Conservation (phyloP, 306 rosid species). For the Oemleria cerasiformis region DNA sequence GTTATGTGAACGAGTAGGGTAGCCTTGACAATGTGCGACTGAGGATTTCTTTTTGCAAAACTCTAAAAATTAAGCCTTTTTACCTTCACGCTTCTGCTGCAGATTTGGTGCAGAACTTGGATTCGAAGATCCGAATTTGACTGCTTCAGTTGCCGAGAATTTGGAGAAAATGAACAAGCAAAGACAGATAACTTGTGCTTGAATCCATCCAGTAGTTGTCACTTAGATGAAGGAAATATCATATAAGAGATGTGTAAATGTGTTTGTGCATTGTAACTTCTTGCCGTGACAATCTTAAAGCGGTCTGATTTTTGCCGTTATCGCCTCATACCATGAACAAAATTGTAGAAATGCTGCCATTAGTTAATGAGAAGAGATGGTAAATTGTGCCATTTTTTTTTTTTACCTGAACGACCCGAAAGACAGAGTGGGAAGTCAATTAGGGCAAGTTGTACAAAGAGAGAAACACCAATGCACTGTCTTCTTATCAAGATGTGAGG, state of each 20-base stretch:
- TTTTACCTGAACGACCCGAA: background rate
- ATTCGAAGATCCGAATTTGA: constrained; percentile 85
- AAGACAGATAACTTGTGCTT: constrained; percentile 81
- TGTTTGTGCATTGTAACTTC: background rate
- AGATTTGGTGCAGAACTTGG: constrained; percentile 83
- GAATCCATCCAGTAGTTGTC: constrained; percentile 17
- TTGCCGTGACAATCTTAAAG: background rate
- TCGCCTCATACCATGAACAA: constrained; percentile 1
- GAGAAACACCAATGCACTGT: background rate
- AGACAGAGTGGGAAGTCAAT: background rate
- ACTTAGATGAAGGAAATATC: constrained; percentile 8
- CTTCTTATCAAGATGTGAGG: constrained; percentile 38
- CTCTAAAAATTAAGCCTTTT: constrained; percentile 2
- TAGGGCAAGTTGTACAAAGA: background rate
- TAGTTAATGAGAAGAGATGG: background rate
- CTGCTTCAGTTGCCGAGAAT: constrained; percentile 85
- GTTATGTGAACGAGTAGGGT: background rate
- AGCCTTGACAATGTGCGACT: background rate
- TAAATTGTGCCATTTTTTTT: background rate
- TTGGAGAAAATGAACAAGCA: constrained; percentile 73
- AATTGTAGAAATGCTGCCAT: constrained; percentile 2
- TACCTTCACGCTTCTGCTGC: constrained; percentile 28
- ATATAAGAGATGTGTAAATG: constrained; percentile 6
- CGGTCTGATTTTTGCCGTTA: background rate
- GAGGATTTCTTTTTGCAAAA: background rate